A percentile compares a stretch with the other conserved stretches of the same genome.
Evolutionary conservation across 306 rosid genomes (phyloP).

Genomic region (Rosa persica): DNA sequence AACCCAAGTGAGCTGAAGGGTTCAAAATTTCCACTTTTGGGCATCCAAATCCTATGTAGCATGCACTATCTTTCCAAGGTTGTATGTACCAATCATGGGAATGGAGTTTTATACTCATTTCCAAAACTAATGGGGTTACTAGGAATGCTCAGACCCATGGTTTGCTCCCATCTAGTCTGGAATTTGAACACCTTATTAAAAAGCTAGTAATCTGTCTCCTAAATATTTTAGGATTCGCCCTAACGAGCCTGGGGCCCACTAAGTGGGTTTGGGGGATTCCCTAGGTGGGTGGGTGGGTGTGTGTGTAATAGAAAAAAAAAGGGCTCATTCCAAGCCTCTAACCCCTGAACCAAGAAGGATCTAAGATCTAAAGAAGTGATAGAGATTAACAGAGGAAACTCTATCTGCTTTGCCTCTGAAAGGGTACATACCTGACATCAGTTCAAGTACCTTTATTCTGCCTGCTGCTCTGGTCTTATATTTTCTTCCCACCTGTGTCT

Average conservation of each 20-base stretch:
- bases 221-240: not conserved
- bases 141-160: not conserved
- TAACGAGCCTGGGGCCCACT: not conserved
- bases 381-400: not conserved
- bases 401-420: not conserved
- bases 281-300: too few species aligned
- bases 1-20: not conserved
- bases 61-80: not conserved
- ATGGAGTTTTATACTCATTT: not conserved
- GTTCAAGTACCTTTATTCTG: slow-evolving; percentile 9
- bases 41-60: not conserved
- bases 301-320: too few species aligned
- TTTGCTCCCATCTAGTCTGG: not conserved
- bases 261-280: not conserved
- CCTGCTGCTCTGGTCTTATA: slow-evolving; percentile 9
- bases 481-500: slow-evolving; percentile 21
- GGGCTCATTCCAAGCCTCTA: not conserved
- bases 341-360: not conserved
- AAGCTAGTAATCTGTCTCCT: not conserved
- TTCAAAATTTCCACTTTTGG: not conserved
- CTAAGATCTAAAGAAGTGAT: not conserved
- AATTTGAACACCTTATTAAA: not conserved
- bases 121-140: not conserved
- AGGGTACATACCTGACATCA: not conserved
- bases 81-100: not conserved